Conservation (phyloP, 352 stramenopile genomes). For the Peronospora destructor region DNA sequence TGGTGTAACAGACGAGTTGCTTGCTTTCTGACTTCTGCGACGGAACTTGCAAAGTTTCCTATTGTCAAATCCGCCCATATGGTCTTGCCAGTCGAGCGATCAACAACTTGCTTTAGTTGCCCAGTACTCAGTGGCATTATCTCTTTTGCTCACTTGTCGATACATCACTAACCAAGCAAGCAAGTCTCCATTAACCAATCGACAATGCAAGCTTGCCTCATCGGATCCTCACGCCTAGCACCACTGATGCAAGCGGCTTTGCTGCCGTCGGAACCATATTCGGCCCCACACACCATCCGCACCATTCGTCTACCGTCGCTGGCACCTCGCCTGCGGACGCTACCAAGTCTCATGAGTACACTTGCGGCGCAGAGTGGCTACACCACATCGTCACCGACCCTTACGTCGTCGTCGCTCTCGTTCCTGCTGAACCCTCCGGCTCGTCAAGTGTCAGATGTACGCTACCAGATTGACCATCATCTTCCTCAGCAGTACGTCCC, state of each 20-base stretch:
- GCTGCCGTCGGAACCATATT: constrained; percentile 17
- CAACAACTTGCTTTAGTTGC: too few species aligned
- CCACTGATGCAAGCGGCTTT: constrained; percentile 24
- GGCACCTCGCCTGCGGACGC: constrained; percentile 23
- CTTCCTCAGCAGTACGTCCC: constrained; percentile 10
- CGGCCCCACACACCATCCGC: constrained; percentile 18
- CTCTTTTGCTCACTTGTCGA: constrained; percentile 2
- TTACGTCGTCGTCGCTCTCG: constrained; percentile 27
- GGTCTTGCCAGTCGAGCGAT: too few species aligned
- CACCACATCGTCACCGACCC: constrained; percentile 14
- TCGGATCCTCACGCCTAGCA: constrained; percentile 20
- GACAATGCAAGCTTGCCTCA: constrained; percentile 23
- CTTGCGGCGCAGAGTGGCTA: constrained; percentile 16
- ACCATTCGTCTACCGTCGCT: constrained; percentile 32
- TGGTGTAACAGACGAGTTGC: too few species aligned
- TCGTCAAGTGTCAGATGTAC: constrained; percentile 1
- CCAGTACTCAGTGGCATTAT: too few species aligned
- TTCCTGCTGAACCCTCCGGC: constrained; percentile 30
- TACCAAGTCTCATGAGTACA: constrained; percentile 30
- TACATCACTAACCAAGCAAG: not conserved
- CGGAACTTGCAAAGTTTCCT: too few species aligned
- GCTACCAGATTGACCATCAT: constrained; percentile 10
- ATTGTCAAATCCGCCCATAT: too few species aligned
- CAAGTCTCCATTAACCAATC: not conserved
- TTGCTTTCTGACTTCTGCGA: too few species aligned